Evolutionary conservation across 495 filamentous ascomycete genomes (phyloP), one percentile per base, ranked within the genome.

Genomic region (Usnea hakonensis): DNA sequence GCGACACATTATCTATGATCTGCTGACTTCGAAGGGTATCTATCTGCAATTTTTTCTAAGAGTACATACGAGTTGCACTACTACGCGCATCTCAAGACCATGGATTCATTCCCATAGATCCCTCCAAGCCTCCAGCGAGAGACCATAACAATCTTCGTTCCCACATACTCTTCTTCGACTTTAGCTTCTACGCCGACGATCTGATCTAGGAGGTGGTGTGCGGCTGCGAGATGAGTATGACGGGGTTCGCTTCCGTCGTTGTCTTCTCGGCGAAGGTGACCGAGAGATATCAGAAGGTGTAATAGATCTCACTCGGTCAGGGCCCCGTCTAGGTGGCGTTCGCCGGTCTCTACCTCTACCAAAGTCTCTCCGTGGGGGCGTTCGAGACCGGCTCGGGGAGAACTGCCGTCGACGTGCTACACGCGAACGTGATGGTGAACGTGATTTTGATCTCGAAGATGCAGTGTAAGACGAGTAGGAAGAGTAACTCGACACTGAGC

Each of bases 401-500:
- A 44, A 60, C 35, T 65, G 67, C 5, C 58, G 57, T 43, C 58
- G 57, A 8, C 17, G 61, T 58, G 63, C 58, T 54, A 70, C 69
- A 52, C 71, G 69, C 14, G 58, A 56, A 17, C 66, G 73, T 7
- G 67, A 67, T 23, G 61, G 65, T 35, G 67, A 71, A 48, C 72
- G 69, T 54, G 74, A 76, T 60, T 67, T 60, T 13, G 75, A 76
- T 55, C 69, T 68, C 16, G 82, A 84, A 3, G 81, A 83, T 11
- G 76, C 75, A 28, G 73, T 76, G 63, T 72, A 70, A 30, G 74
- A 75, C 52, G 79, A 80, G 67, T 87, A 87, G 48, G 83, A 86
- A 0, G 86, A 88, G 60, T 84, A 85, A 64, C 87, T 89, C 23
- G 83, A 84, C 7, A 79, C 79, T 0, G 85, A 89, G 16, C 48